Base-by-base conservation (phyloP, 2,329 filamentous ascomycete species). In the Teratosphaeria destructans region DNA sequence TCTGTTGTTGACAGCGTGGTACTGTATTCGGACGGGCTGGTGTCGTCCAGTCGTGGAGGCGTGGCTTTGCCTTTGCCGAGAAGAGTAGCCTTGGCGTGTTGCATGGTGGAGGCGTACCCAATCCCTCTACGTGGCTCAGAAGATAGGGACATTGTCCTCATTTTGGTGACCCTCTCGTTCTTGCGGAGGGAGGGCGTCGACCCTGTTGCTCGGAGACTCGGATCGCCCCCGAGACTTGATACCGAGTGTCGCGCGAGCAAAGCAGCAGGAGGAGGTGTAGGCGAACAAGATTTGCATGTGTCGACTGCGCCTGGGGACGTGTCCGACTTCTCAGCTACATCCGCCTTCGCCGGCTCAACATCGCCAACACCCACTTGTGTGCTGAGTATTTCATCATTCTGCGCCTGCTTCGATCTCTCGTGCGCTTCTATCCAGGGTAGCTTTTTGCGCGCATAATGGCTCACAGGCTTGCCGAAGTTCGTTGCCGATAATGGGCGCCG, bases 1-100 rank as follows among this genome's bases (percentile, higher is more conserved):
- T 60, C 57, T 16, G 60, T 59, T 16, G 59, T 60, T 32, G 55
- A 58, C 6, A 57, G 57, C 8, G 61, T 62, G 19, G 65, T 60
- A 57, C 66, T 68, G 60, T 70, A 70, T 39, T 69, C 65, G 7
- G 68, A 70, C 2, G 67, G 66, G 5, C 62, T 62, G 54, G 65
- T 66, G 12, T 62, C 57, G 7, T 63, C 59, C 10, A 52, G 19
- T 16, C 54, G 34, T n/a, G 35, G 53, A 34, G 34, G 55, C 16
- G 56, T 39, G 19, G 52, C 57, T 29, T 54, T 59, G 23, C 47
- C 52, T 14, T 55, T 23, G 32, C 58, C 61, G 1, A 64, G 39
- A 11, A 54, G 53, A 14, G 58, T 54, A 16, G 39, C 34, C 23
- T 57, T 57, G 11, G 60, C 60, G 7, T 59, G 58, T 19, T 57